Conservation (phyloP, 306 rosid genomes). For the Lathyrus oleraceus region DNA sequence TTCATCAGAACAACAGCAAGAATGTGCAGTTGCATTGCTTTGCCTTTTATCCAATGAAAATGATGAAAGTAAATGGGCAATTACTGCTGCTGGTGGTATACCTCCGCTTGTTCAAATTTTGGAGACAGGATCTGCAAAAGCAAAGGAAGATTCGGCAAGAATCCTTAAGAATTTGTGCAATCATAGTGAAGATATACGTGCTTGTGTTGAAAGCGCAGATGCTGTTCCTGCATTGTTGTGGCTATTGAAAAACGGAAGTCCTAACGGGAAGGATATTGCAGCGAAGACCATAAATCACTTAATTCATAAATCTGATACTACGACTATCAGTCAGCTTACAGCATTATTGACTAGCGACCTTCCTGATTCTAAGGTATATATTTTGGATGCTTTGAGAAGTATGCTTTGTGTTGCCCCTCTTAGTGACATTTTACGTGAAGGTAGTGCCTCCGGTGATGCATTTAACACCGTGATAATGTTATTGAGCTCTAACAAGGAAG, state of each 20-base stretch:
- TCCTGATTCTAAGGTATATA: constrained; percentile 86
- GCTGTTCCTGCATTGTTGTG: constrained; percentile 97
- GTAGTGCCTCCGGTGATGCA: constrained; percentile 93
- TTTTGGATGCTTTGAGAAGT: constrained; percentile 88
- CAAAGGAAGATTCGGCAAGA: constrained; percentile 97
- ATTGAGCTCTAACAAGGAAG: constrained; percentile 80
- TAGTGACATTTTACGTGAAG: constrained; percentile 82
- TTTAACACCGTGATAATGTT: constrained; percentile 81
- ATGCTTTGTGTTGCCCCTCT: constrained; percentile 94
- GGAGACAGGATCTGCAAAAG: constrained; percentile 93
- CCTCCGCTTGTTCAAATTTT: constrained; percentile 99
- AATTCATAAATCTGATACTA: constrained; percentile 94
- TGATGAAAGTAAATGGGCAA: constrained; percentile 98
- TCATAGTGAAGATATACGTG: constrained; percentile 98
- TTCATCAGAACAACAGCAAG: constrained; percentile 98
- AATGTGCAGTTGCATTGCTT: constrained; percentile 95
- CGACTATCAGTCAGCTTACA: constrained; percentile 95
- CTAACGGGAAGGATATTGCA: constrained; percentile 97
- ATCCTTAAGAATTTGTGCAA: constrained; percentile 96
- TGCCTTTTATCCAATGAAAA: constrained; percentile 86
- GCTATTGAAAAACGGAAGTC: constrained; percentile 94
- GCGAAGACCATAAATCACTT: constrained; percentile 93
- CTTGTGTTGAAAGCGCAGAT: constrained; percentile 98
- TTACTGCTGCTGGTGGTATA: constrained; percentile 99
- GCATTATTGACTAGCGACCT: constrained; percentile 90